phyloP scores from a whole-genome alignment of 257 asterid genomes.

The Haberlea rhodopensis region DNA sequence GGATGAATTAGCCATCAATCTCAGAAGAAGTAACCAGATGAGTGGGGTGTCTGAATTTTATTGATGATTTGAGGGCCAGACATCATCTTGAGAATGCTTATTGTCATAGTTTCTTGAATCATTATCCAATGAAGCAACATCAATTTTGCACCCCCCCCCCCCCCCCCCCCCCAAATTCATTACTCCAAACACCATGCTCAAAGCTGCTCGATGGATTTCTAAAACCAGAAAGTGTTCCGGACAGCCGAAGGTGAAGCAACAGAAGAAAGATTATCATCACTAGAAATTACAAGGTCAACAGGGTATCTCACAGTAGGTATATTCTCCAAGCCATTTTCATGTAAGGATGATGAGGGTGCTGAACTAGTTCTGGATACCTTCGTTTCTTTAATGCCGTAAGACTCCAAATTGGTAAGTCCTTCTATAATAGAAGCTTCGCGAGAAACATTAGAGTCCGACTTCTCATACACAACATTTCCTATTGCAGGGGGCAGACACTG shows the following conservation, averaged over 20 bases:
- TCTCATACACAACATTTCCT: slow-evolving; percentile 57
- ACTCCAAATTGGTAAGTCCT: slow-evolving; percentile 44
- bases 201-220: slow-evolving; percentile 57
- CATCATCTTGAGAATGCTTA: slow-evolving; percentile 56
- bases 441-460: slow-evolving; percentile 52
- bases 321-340: slow-evolving; percentile 50
- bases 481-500: slow-evolving; percentile 87
- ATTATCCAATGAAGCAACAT: slow-evolving; percentile 54
- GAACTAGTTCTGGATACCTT: slow-evolving; percentile 57
- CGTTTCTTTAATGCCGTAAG: slow-evolving; percentile 43
- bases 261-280: slow-evolving; percentile 44
- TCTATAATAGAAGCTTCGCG: slow-evolving; percentile 49
- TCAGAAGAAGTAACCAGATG: slow-evolving; percentile 97
- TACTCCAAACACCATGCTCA: slow-evolving; percentile 47
- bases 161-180: too few species aligned
- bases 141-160: too few species aligned
- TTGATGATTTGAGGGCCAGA: slow-evolving; percentile 46
- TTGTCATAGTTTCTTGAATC: slow-evolving; percentile 52
- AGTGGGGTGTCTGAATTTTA: slow-evolving; percentile 92
- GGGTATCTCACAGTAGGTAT: slow-evolving; percentile 42
- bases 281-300: slow-evolving; percentile 34
- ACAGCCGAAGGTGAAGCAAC: slow-evolving; percentile 60
- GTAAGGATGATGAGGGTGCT: slow-evolving; percentile 46
- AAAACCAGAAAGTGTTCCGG: slow-evolving; percentile 63
- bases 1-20: slow-evolving; percentile 76